These are phyloP conservation scores for Scheffersomyces segobiensis DNA, from an alignment of 1,139 yeast genomes.

Conservation along the genomic window DNA sequence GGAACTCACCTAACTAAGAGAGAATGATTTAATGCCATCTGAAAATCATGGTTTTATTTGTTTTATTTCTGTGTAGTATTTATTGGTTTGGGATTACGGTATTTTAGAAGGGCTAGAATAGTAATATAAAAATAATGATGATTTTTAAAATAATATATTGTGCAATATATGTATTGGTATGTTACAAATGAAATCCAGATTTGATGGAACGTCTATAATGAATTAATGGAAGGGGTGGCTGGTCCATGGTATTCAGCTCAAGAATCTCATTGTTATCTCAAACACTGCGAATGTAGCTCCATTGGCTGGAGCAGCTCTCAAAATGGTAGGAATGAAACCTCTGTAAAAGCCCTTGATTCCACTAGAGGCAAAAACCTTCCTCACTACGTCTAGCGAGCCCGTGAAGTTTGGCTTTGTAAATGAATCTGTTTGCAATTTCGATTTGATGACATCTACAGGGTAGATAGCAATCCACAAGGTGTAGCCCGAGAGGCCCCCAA, in stretches of 20 bases:
- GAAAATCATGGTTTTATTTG: not conserved
- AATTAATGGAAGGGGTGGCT: not conserved
- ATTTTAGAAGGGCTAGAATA: not conserved
- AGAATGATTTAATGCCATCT: constrained; percentile 1
- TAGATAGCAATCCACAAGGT: constrained; percentile 80
- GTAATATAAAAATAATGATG: not conserved
- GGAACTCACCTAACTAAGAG: constrained; percentile 6
- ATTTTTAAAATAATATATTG: not conserved
- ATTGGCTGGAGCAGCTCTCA: constrained; percentile 96
- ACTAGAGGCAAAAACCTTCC: constrained; percentile 48
- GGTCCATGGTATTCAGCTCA: constrained; percentile 24
- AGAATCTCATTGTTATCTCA: constrained; percentile 77
- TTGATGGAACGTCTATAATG: not conserved
- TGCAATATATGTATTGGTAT: not conserved
- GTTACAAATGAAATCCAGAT: not conserved
- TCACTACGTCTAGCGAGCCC: constrained; percentile 55
- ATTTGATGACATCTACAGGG: constrained; percentile 84
- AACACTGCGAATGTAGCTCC: constrained; percentile 95
- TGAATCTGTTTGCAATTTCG: constrained; percentile 82
- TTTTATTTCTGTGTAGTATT: not conserved
- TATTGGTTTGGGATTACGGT: not conserved
- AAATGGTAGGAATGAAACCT: constrained; percentile 86
- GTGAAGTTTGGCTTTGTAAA: constrained; percentile 51
- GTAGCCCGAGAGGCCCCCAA: constrained; percentile 86
- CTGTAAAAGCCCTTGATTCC: constrained; percentile 81